Evolutionary conservation across 225 moss, liverwort and hornwort genomes (phyloP).

Genomic region (Neckera pumila): DNA sequence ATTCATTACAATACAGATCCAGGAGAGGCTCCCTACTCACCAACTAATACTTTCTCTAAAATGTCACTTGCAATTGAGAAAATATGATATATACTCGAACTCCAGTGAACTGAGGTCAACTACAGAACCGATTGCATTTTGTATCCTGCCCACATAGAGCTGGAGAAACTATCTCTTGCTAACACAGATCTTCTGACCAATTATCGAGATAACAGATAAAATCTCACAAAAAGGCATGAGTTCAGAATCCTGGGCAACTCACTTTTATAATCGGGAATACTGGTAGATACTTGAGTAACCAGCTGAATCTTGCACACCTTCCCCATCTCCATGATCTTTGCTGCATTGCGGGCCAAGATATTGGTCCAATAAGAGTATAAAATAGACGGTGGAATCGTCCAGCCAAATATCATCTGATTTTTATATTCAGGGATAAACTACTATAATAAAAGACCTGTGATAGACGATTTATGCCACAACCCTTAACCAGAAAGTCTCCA

Average conservation of each 20-base stretch:
- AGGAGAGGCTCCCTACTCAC: background rate
- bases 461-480: background rate
- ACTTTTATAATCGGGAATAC: constrained; percentile 63
- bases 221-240: background rate
- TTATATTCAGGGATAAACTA: background rate
- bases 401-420: background rate
- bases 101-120: background rate
- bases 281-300: constrained; percentile 79
- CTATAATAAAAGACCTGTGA: background rate
- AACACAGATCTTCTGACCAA: background rate
- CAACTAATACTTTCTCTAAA: background rate
- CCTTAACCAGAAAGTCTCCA: background rate
- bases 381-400: background rate
- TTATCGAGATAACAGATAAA: background rate
- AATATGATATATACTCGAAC: background rate
- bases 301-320: constrained; percentile 91
- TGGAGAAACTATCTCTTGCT: background rate
- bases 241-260: constrained; percentile 7
- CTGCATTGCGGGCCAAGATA: constrained; percentile 27
- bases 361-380: background rate
- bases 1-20: background rate
- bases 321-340: constrained; percentile 70
- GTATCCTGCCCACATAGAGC: too few species aligned
- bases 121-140: background rate
- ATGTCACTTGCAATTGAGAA: background rate